Evolutionary conservation across 2,329 filamentous ascomycete species (phyloP), one percentile per base, ranked within the genome.

Genomic region (Ascocoryne sarcoides): DNA sequence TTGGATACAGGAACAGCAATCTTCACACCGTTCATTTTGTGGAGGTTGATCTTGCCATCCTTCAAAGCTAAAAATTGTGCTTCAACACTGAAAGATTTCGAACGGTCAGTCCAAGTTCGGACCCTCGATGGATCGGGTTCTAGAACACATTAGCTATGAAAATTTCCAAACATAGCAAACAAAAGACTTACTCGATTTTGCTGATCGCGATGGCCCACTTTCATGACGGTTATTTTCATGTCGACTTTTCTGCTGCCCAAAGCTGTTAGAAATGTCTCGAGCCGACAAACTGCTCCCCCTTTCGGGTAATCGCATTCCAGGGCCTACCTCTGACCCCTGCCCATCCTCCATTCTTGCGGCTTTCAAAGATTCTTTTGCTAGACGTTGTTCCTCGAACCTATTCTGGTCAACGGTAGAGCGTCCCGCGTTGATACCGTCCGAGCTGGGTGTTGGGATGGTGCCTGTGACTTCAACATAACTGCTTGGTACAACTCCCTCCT

Each of bases 21-120:
- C 64, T 96, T 96, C 55, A 98, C 88, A 28, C 92, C 92, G 59
- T 98, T 98, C 65, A 87, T 75, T 67, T 98, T 98, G 69, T 98
- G 92, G 16, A 98, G 70, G 63, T 98, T 93, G 50, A 98, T 93
- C 64, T 96, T 96, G 48, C 89, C 87, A 59, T 96, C 92, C 60
- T 87, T 87, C 38, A 96, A 73, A 19, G 88, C 90, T 37, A 98
- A 77, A 58, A 96, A 98, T 60, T 98, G 87, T 12, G 92, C 92
- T 51, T 96, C 92, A 40, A 98, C 92, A 53, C 87, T 96, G 66
- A 98, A 98, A 1, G 89, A 90, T 55, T 90, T 92, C 26, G 87
- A 87, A 52, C 92, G 79, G 63, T 98, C 92, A 21, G 88, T 95
- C 92, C 92, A 98, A 2, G 82, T 88, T 49, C 92, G 80, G 21